Percentiles rank a stretch among this genome's conserved stretches.
Evolutionary conservation across 306 rosid species (phyloP).

Genomic region (Casuarina cunninghamiana): DNA sequence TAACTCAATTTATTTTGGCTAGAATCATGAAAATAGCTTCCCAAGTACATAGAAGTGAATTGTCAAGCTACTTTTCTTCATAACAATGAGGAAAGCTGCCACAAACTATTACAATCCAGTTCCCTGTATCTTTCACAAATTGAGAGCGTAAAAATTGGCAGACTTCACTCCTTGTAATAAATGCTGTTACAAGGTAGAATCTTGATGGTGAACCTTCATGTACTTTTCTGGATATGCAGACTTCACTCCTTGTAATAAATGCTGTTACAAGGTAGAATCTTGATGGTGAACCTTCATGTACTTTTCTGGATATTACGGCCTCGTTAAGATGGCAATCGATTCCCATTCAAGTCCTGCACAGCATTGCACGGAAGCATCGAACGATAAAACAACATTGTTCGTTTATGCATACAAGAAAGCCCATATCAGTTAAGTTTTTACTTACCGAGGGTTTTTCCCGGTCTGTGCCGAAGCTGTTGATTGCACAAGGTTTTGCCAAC

Average conservation of each 20-base stretch:
- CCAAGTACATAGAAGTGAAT: background rate
- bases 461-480: constrained; percentile 88
- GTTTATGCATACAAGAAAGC: constrained; percentile 3
- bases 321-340: constrained; percentile 71
- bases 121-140: background rate
- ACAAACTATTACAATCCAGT: background rate
- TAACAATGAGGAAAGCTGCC: too few relatives aligned
- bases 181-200: constrained; percentile 3
- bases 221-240: constrained; percentile 17
- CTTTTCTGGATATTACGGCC: constrained; percentile 37
- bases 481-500: constrained; percentile 88
- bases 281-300: constrained; percentile 19
- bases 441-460: constrained; percentile 78
- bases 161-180: background rate
- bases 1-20: background rate
- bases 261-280: constrained; percentile 2
- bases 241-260: background rate
- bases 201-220: constrained; percentile 16
- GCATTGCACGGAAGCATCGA: constrained; percentile 26
- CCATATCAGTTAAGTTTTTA: constrained; percentile 6
- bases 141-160: constrained; percentile 8
- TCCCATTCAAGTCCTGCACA: constrained; percentile 93
- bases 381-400: background rate
- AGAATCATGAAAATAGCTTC: background rate
- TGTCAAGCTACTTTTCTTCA: background rate